Evolutionary conservation across 768 basidiomycete species (phyloP), one percentile per base, ranked within the genome.

Genomic region (Suillus decipiens): DNA sequence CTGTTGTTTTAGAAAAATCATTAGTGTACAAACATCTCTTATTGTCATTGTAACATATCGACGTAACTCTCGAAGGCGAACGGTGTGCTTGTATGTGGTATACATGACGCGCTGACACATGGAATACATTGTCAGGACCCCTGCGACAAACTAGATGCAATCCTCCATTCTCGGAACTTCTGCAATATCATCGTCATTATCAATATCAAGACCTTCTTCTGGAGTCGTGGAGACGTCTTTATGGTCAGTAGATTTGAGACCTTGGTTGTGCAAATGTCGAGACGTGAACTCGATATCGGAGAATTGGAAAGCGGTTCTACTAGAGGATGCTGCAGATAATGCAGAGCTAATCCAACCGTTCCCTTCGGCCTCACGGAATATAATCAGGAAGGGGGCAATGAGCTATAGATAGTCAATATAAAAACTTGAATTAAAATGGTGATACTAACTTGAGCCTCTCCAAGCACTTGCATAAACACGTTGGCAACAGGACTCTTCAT

Each of bases 331-430:
- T 5, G 62, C 57, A 1, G 68, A 56, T 7, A 68, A 55, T 0
- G 62, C 47, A 10, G 63, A 62, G 24, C 72, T 73, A 4, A 73
- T 66, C 76, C 77, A 79, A 1, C 78, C 77, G 34, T 72, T 72
- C 1, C 80, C 80, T 22, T 70, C 66, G 0, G 75, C 74, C 59
- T 80, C 77, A 60, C 80, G 73, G 55, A 76, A 72, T 45, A 80
- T 66, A 55, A 81, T 81, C 43, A 80, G 64, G 2, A 77, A 62
- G 1, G 78, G 78, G 2, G 78, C 75, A 39, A 80, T 75, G 43
- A 73, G 62, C 80, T 81, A 22, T 34, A 17, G 45, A 48, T 7
- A 12, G 37, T 28, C 7, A 12, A 12, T 36, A 5, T 6, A 19
- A 43, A 42, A 33, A 12, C 59, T 5, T 7, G 2, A 53, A 48